Conservation (phyloP, 371 early-diverging fungal genomes). For the Zopfochytrium polystomum region DNA sequence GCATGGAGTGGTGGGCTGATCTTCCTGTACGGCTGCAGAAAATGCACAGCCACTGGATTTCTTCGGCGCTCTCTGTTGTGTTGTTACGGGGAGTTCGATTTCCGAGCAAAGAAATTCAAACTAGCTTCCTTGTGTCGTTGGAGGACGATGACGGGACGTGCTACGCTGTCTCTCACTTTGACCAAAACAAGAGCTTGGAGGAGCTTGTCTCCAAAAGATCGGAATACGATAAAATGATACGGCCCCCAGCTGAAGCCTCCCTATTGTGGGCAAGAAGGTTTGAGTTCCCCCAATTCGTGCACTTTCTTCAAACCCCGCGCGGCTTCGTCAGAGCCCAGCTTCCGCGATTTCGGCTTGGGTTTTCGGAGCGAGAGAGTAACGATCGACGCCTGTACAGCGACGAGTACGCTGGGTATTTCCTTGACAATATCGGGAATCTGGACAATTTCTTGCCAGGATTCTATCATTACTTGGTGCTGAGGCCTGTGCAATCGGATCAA, state of each 20-base stretch:
- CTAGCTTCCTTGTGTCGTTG: not conserved
- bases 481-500: not conserved
- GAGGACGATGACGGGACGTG: too few species aligned
- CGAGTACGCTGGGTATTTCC: not conserved
- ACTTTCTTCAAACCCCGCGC: not conserved
- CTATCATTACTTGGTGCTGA: slow-evolving; percentile 5
- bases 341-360: slow-evolving; percentile 8
- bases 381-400: not conserved
- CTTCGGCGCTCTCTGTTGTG: not conserved
- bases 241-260: not conserved
- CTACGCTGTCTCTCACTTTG: not conserved
- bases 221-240: not conserved
- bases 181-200: too few species aligned
- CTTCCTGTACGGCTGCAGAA: slow-evolving; percentile 6
- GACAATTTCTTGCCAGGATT: slow-evolving; percentile 3
- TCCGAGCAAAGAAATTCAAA: not conserved
- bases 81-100: not conserved
- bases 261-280: not conserved
- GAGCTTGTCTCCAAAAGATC: not conserved
- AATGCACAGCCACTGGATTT: slow-evolving; percentile 6
- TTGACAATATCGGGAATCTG: not conserved
- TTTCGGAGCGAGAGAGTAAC: not conserved
- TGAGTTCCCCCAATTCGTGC: slow-evolving; percentile 1
- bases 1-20: slow-evolving; percentile 6
- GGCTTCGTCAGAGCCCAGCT: not conserved